Percentiles rank a stretch among this genome's conserved stretches.
phyloP scores from a whole-genome alignment of 805 yeast species.

The Saturnispora sanitii region DNA sequence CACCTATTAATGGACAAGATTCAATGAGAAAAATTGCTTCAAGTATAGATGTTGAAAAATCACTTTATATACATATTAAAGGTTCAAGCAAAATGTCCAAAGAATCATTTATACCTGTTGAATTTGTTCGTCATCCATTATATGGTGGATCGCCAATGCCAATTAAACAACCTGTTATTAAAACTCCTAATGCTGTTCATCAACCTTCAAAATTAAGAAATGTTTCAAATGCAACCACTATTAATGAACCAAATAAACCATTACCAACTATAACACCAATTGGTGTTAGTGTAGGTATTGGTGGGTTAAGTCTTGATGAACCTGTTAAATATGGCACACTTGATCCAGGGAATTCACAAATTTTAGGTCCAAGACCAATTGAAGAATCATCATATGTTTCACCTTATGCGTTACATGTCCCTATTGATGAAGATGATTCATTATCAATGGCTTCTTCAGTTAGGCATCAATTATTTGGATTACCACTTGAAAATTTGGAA shows the following conservation, averaged over 20 bases:
- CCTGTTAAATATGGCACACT: constrained; percentile 16
- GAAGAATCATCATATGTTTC: constrained; percentile 1
- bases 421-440: constrained; percentile 11
- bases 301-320: neutral
- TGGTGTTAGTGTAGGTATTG: constrained; percentile 4
- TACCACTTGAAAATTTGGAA: constrained; percentile 69
- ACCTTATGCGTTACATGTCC: neutral
- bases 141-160: constrained; percentile 26
- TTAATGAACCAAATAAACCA: constrained; percentile 8
- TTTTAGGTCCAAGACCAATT: constrained; percentile 21
- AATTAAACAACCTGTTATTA: neutral
- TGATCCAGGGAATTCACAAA: constrained; percentile 17
- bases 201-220: constrained; percentile 7
- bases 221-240: constrained; percentile 3
- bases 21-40: constrained; percentile 74
- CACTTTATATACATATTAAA: constrained; percentile 57
- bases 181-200: constrained; percentile 1
- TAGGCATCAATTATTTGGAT: constrained; percentile 52
- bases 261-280: constrained; percentile 3
- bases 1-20: constrained; percentile 48
- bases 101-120: constrained; percentile 48
- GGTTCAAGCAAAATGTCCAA: constrained; percentile 25
- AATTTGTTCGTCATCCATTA: constrained; percentile 62
- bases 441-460: constrained; percentile 2
- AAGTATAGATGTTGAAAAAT: constrained; percentile 74